Base-by-base conservation (phyloP, 352 stramenopile species). In the Salisapilia sapeloensis region DNA sequence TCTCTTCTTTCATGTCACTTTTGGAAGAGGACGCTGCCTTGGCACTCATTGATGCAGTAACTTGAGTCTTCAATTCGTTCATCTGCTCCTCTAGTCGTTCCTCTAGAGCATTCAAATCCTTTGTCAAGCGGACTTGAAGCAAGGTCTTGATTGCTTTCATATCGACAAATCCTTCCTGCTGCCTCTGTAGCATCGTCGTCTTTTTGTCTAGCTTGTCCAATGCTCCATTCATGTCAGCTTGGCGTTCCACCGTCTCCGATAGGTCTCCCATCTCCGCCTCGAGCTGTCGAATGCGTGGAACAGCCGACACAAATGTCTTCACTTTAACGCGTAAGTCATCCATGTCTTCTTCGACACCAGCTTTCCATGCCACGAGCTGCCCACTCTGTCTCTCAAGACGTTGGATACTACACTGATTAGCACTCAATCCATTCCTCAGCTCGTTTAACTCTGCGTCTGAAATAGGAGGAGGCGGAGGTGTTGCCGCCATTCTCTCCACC, bases 341-440 rank as follows among this genome's bases (percentile, higher is more conserved):
- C 20, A 35, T n/a, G 18, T 84, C 69, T 28, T 75, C 52, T 23
- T 83, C 69, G 12, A 76, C 50, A 26, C 49, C 52, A 2, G 67
- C 60, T 43, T 77, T 76, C 48, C 60, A 79, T 6, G 56, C 59
- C 4, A 83, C 42, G 23, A 84, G 29, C 19, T 60, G 57, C 5
- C 54, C 56, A 35, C 66, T 81, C 32, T 84, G 65, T 42, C 78
- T 70, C 35, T 87, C 72, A 9, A 87, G 53, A 29, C 72, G 60
- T 25, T 48, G 42, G 24, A 84, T 77, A n/a, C n/a, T n/a, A n/a
- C n/a, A n/a, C n/a, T n/a, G n/a, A n/a, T n/a, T n/a, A n/a, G n/a
- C n/a, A n/a, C n/a, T n/a, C n/a, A n/a, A n/a, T n/a, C n/a, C n/a
- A n/a, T n/a, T n/a, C n/a, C n/a, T n/a, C n/a, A n/a, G n/a, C n/a